A percentile compares a stretch with the other conserved stretches of the same genome.
phyloP scores from a whole-genome alignment of 495 filamentous ascomycete species.

The Trichoderma orchidacearum region DNA sequence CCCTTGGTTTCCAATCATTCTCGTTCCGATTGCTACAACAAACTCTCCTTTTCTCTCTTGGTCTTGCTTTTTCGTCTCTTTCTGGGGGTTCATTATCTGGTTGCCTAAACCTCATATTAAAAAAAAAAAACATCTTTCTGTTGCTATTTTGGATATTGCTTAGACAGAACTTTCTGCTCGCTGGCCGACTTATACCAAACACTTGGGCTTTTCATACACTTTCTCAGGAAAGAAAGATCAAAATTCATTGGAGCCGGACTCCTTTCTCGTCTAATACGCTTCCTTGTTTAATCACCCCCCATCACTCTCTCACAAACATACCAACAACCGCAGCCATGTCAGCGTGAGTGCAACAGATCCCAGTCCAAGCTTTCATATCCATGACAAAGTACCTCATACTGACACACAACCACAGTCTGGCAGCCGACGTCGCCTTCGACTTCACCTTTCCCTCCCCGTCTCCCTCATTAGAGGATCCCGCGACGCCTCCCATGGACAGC shows the following conservation, averaged over 20 bases:
- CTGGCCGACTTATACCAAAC: slow-evolving; percentile 9
- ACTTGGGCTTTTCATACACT: slow-evolving; percentile 6
- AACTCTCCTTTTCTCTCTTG: slow-evolving; percentile 11
- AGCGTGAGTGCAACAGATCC: neutral
- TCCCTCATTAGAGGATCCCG: neutral
- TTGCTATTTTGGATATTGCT: slow-evolving; percentile 6
- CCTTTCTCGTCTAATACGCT: slow-evolving; percentile 8
- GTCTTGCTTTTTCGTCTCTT: slow-evolving; percentile 3
- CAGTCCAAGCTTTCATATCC: neutral
- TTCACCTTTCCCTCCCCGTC: neutral
- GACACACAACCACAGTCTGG: neutral
- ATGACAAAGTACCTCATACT: neutral
- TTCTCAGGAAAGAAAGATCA: slow-evolving; percentile 3
- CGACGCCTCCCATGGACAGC: neutral
- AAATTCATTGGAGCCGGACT: slow-evolving; percentile 3
- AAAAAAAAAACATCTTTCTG: no score
- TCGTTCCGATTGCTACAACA: slow-evolving; percentile 12
- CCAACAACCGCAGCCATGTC: neutral
- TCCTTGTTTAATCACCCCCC: slow-evolving; percentile 9
- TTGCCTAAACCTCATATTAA: neutral
- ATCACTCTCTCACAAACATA: slow-evolving; percentile 6
- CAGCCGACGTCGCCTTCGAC: slow-evolving; percentile 3
- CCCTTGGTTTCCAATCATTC: slow-evolving; percentile 19
- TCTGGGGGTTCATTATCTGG: neutral
- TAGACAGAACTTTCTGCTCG: slow-evolving; percentile 13